These are phyloP conservation scores for Bassia scoparia DNA, from an alignment of 148 eudicot genomes.

Conservation along the genomic window DNA sequence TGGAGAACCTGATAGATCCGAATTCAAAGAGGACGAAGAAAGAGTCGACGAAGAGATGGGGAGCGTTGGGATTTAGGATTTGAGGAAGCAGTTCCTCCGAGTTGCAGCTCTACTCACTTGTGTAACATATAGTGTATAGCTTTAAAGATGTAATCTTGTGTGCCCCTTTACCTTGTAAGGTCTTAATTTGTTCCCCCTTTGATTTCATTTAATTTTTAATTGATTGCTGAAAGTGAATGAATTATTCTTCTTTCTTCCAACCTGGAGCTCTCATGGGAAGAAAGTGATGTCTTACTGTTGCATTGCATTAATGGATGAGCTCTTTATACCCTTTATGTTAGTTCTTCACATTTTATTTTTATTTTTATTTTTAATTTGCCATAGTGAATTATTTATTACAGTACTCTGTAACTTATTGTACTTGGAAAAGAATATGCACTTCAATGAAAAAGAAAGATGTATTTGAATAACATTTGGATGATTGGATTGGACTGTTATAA, in stretches of 20 bases:
- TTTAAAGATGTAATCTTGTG: constrained; percentile 35
- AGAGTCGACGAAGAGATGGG: constrained; percentile 81
- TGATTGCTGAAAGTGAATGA: constrained; percentile 22
- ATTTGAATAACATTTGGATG: neutral
- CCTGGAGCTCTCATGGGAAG: constrained; percentile 7
- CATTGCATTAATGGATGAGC: neutral
- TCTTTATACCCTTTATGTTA: neutral
- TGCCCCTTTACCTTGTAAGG: no score
- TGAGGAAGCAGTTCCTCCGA: constrained; percentile 26
- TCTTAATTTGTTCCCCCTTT: constrained; percentile 21
- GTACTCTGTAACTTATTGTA: constrained; percentile 10
- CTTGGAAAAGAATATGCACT: constrained; percentile 1
- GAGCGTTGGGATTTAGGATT: constrained; percentile 75
- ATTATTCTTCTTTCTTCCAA: neutral
- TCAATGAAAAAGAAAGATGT: neutral
- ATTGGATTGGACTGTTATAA: no score
- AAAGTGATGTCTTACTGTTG: neutral
- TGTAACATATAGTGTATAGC: constrained; percentile 29
- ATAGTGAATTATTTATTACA: neutral
- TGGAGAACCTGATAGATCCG: constrained; percentile 87
- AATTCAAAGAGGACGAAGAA: constrained; percentile 82
- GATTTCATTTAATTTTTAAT: constrained; percentile 23
- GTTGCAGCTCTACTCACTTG: constrained; percentile 14
- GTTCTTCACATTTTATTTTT: neutral
- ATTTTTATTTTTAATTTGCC: neutral